Evolutionary conservation across 2,329 filamentous ascomycete species (phyloP), one percentile per base, ranked within the genome.

Genomic region (Zelopaecilomyces penicillatus): DNA sequence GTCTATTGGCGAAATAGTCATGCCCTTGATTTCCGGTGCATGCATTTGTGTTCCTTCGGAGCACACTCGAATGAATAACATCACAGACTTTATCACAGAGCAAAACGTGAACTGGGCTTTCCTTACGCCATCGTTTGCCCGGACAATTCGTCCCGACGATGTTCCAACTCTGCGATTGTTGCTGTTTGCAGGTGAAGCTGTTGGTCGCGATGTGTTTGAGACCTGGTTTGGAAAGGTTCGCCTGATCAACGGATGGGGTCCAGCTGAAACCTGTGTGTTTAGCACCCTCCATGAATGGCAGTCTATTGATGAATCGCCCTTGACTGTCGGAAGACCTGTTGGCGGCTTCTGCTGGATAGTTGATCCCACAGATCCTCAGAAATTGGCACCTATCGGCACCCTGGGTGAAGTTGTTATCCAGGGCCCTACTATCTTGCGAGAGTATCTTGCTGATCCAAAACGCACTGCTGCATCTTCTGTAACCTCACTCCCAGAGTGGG

Each of bases 131-230:
- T 46, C 51, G 0, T 43, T 54, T 5, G 35, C 44, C 6, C 41
- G 42, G 19, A 42, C 45, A 6, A 5, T 49, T 4, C 30, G 32
- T 10, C 44, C 45, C 1, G 26, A 37, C 0, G 35, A 39, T 10
- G 28, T 49, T 6, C 48, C 50, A 3, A 38, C 11, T 12, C 11
- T 55, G 4, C 41, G 48, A 30, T 37, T 43, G 1, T 35, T 54
- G 5, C 19, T 49, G 2, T 6, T 46, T 1, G 43, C 11, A 5
- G 52, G 53, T 1, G 53, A 54, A 30, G 34, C 49, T 6, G 19
- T 48, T 1, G 73, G 44, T 65, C 71, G 5, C 61, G 49, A 27
- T 43, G 47, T 5, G 27, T 5, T 43, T 7, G 37, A 42, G 2
- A 33, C 5, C 5, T 59, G 57, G 57, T 36, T 27, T 5, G 45